phyloP scores from a whole-genome alignment of 2,329 filamentous ascomycete species.

The Anisogramma anomala region DNA sequence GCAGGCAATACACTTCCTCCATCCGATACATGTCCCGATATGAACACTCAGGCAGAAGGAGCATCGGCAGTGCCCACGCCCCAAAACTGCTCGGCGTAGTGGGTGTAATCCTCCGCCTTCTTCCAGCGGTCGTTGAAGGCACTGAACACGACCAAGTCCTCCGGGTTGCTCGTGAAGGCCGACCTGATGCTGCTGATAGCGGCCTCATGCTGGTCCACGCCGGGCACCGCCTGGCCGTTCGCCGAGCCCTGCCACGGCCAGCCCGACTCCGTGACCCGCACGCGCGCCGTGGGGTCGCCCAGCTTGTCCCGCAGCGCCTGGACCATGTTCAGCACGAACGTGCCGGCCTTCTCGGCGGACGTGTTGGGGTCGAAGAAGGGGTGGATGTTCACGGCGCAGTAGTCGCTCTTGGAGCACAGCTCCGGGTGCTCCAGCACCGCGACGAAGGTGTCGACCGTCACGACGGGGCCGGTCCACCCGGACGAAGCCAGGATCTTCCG shows the following conservation, averaged over 20 bases:
- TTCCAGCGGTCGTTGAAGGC: constrained; percentile 78
- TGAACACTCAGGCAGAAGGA: constrained; percentile 11
- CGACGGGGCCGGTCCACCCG: constrained; percentile 62
- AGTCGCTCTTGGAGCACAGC: constrained; percentile 64
- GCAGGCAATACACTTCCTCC: no score
- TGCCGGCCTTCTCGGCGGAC: constrained; percentile 48
- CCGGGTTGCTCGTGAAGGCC: constrained; percentile 39
- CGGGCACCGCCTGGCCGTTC: constrained; percentile 60
- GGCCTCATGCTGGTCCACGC: constrained; percentile 49
- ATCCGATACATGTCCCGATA: no score
- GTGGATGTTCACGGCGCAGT: constrained; percentile 72
- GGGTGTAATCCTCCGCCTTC: constrained; percentile 46
- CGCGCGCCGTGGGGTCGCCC: constrained; percentile 37
- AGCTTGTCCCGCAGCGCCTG: constrained; percentile 31
- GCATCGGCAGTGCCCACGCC: constrained; percentile 36
- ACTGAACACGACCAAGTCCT: constrained; percentile 59
- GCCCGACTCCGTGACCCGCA: constrained; percentile 71
- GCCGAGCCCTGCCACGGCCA: constrained; percentile 62
- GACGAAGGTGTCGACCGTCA: constrained; percentile 69
- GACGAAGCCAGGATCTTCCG: constrained; percentile 44
- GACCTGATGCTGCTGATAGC: constrained; percentile 55
- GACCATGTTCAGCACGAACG: constrained; percentile 52
- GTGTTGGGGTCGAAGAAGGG: constrained; percentile 67
- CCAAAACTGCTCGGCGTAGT: constrained; percentile 67
- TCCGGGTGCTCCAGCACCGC: constrained; percentile 54